Conservation (phyloP, 2,329 filamentous ascomycete genomes). For the Claviceps arundinis region DNA sequence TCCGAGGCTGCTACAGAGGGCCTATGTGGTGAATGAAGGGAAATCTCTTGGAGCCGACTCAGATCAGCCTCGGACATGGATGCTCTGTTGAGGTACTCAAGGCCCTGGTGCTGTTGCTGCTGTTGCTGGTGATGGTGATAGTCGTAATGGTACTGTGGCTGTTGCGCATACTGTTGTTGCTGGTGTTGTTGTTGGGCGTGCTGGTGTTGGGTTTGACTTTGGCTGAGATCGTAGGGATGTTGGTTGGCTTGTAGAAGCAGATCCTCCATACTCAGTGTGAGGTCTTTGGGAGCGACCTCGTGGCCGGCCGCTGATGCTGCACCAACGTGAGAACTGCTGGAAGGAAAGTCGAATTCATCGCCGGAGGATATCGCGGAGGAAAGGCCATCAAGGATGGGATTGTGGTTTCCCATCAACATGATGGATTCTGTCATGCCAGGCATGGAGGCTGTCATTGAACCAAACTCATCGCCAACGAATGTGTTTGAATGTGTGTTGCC, state of each 20-base stretch:
- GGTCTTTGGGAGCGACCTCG: constrained; percentile 18
- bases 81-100: constrained; percentile 16
- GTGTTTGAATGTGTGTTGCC: constrained; percentile 12
- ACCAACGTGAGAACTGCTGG: constrained; percentile 19
- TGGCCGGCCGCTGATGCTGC: constrained; percentile 14
- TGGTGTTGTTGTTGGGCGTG: constrained; percentile 7
- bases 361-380: constrained; percentile 23
- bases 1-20: constrained; percentile 13
- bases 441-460: constrained; percentile 12
- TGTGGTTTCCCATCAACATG: constrained; percentile 12
- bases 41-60: constrained; percentile 33
- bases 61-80: constrained; percentile 36
- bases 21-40: constrained; percentile 25
- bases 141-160: neutral
- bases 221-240: neutral
- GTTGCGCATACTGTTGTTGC: constrained; percentile 2
- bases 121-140: neutral
- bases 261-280: constrained; percentile 11
- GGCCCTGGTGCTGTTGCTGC: constrained; percentile 5
- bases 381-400: constrained; percentile 12
- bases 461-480: constrained; percentile 11
- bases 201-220: neutral
- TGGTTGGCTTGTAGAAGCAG: neutral
- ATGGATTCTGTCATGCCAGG: constrained; percentile 15
- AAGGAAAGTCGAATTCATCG: constrained; percentile 24